Percentiles rank a stretch among this genome's conserved stretches.
Evolutionary conservation across 2,329 filamentous ascomycete species (phyloP).

Genomic region (Trichoderma sp.): DNA sequence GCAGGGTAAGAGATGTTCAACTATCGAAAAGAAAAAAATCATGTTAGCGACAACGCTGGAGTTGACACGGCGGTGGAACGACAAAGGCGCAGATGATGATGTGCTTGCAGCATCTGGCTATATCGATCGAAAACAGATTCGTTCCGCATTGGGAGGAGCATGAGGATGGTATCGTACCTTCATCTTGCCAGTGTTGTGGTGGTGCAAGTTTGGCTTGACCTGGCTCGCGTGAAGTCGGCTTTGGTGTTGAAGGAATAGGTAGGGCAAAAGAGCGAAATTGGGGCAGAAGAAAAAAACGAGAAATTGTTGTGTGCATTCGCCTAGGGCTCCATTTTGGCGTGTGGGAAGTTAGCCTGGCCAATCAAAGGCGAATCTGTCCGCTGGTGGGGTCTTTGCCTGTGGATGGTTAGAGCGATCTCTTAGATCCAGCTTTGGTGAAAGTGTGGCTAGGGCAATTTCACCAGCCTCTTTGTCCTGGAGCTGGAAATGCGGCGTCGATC

Average conservation of each 20-base stretch:
- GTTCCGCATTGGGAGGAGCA: neutral
- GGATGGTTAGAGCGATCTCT: neutral
- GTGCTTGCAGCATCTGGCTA: neutral
- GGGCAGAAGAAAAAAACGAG: conserved; percentile 38
- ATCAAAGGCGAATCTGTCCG: conserved; percentile 27
- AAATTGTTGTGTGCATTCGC: conserved; percentile 38
- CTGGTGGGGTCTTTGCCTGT: neutral
- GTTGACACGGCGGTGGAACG: neutral
- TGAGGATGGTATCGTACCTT: conserved; percentile 37
- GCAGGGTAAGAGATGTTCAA: conserved; percentile 82
- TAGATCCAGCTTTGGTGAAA: conserved; percentile 23
- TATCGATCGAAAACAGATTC: neutral
- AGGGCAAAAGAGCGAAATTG: conserved; percentile 30
- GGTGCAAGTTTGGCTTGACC: conserved; percentile 46
- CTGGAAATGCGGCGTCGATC: neutral
- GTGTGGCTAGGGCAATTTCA: neutral
- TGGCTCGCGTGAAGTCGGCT: conserved; percentile 35
- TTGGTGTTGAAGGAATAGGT: conserved; percentile 33
- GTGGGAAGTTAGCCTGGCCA: conserved; percentile 29
- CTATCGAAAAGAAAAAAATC: conserved; percentile 32
- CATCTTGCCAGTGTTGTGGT: conserved; percentile 47
- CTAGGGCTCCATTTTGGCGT: conserved; percentile 38
- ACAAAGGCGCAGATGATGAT: too few species aligned
- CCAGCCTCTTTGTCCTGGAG: neutral
- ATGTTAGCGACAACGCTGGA: conserved; percentile 32